Evolutionary conservation across 176 grass and related monocot species (phyloP).

Genomic region (Melocanna baccifera): DNA sequence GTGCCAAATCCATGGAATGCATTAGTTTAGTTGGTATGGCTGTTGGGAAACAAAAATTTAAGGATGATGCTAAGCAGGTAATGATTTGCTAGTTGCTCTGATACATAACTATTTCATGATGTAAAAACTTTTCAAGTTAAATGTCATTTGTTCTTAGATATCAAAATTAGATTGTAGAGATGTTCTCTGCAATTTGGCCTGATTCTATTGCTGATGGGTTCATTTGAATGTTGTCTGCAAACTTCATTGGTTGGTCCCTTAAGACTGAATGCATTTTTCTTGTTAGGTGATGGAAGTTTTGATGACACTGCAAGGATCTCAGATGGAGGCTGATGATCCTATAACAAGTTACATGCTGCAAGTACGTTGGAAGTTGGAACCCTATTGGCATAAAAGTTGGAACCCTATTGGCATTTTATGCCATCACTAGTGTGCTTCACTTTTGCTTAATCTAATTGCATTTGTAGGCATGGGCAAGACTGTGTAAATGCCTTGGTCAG

Average conservation of each 20-base stretch:
- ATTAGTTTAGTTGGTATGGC: constrained; percentile 99
- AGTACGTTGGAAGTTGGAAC: constrained; percentile 34
- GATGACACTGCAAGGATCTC: constrained; percentile 93
- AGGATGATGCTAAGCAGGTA: constrained; percentile 97
- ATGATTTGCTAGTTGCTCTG: constrained; percentile 4
- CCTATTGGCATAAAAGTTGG: background rate
- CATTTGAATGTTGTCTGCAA: constrained; percentile 2
- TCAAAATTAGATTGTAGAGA: background rate
- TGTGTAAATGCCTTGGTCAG: constrained; percentile 80
- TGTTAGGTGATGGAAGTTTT: constrained; percentile 94
- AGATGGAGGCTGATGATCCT: constrained; percentile 94
- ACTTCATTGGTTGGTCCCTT: background rate
- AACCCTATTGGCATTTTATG: constrained; percentile 6
- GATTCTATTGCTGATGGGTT: background rate
- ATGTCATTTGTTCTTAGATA: background rate
- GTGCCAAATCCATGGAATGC: constrained; percentile 99
- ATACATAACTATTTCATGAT: background rate
- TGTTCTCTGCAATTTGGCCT: constrained; percentile 17
- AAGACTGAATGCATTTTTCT: constrained; percentile 20
- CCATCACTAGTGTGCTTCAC: background rate
- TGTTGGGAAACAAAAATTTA: constrained; percentile 96
- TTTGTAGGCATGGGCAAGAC: constrained; percentile 68
- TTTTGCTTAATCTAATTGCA: constrained; percentile 17
- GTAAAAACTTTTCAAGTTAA: constrained; percentile 8
- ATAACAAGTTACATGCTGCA: constrained; percentile 97